These are phyloP conservation scores for Picea engelmannii DNA, from an alignment of 83 land plant species.

Conservation along the genomic window DNA sequence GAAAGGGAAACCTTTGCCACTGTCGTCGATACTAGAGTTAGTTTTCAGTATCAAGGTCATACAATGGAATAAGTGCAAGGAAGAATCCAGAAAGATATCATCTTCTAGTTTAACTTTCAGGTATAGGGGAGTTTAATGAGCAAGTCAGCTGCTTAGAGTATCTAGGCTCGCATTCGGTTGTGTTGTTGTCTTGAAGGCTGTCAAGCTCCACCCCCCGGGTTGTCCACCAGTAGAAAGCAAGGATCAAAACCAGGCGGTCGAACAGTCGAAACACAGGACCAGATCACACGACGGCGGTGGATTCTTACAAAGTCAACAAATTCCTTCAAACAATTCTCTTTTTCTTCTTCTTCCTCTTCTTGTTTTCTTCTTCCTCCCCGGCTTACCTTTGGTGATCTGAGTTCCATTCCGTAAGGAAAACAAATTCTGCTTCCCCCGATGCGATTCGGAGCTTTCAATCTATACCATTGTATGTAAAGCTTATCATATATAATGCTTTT, in stretches of 20 bases:
- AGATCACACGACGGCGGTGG: constrained; percentile 5
- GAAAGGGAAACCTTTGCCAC: no score
- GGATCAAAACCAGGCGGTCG: constrained; percentile 19
- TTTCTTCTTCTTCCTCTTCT: constrained; percentile 7
- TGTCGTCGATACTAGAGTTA: background rate
- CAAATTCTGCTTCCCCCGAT: constrained; percentile 2
- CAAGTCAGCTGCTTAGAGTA: background rate
- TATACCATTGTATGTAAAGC: background rate
- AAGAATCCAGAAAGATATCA: background rate
- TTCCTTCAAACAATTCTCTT: background rate
- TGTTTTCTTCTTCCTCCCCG: constrained; percentile 11
- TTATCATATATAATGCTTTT: background rate
- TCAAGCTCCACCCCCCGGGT: background rate
- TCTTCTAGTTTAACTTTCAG: background rate
- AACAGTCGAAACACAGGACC: constrained; percentile 11
- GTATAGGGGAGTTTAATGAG: background rate
- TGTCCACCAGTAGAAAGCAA: background rate
- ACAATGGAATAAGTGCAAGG: background rate
- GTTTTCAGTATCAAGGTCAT: background rate
- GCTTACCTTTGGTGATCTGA: constrained; percentile 3
- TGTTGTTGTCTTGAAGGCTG: background rate
- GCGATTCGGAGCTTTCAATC: constrained; percentile 14
- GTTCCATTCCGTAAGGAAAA: constrained; percentile 13
- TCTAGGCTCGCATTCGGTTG: background rate
- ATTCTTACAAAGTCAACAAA: constrained; percentile 9